Conservation (phyloP, 129 eudicot species). For the Flaveria robusta region DNA sequence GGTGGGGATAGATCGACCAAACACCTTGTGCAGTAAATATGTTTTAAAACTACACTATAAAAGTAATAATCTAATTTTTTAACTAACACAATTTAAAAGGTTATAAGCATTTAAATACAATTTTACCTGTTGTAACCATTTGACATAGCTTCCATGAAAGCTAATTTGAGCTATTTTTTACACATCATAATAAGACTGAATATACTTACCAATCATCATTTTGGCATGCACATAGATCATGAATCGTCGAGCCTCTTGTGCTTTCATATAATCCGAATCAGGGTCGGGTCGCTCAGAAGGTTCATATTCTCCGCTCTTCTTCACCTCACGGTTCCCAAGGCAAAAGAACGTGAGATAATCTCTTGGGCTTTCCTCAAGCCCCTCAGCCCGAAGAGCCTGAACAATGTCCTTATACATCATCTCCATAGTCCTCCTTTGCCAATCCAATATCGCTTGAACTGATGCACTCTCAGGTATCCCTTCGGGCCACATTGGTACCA, state of each 20-base stretch:
- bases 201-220: constrained; percentile 76
- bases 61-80: background rate
- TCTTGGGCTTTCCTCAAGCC: constrained; percentile 64
- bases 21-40: background rate
- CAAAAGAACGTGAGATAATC: constrained; percentile 79
- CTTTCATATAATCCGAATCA: constrained; percentile 56
- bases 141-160: background rate
- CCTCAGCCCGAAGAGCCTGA: constrained; percentile 58
- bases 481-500: constrained; percentile 95
- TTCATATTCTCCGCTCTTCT: constrained; percentile 70
- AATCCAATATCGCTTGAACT: constrained; percentile 82
- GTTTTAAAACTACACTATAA: background rate
- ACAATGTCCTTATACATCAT: constrained; percentile 82
- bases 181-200: background rate
- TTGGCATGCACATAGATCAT: constrained; percentile 88
- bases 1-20: background rate
- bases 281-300: constrained; percentile 69
- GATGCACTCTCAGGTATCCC: constrained; percentile 87
- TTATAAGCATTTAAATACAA: background rate
- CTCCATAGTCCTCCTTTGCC: constrained; percentile 89
- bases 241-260: constrained; percentile 78
- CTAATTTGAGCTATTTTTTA: background rate
- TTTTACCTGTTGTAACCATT: background rate
- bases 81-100: background rate
- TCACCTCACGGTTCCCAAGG: constrained; percentile 82